phyloP scores from a whole-genome alignment of 2,329 filamentous ascomycete species.

The Elsinoe australis region DNA sequence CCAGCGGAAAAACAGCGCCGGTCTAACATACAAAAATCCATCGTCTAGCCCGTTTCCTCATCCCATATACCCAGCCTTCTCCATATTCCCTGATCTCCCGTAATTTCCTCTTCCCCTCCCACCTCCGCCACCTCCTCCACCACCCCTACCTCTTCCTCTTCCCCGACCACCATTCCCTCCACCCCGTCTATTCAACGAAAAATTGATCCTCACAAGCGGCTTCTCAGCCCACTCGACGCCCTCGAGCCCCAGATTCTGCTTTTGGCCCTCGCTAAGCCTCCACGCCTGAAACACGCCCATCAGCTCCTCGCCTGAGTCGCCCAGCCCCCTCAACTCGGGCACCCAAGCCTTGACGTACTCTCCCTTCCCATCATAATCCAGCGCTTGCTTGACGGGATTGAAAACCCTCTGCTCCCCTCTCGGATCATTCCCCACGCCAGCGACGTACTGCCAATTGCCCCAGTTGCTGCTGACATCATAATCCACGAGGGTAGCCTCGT shows the following conservation, averaged over 20 bases:
- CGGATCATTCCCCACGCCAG: slow-evolving; percentile 73
- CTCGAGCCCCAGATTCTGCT: slow-evolving; percentile 49
- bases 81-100: slow-evolving; percentile 18
- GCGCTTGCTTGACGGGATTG: slow-evolving; percentile 73
- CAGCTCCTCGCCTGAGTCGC: slow-evolving; percentile 29
- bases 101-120: slow-evolving; percentile 21
- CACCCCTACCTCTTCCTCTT: slow-evolving; percentile 30
- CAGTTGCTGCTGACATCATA: slow-evolving; percentile 72
- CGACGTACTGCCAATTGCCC: slow-evolving; percentile 65
- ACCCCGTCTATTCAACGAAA: slow-evolving; percentile 44
- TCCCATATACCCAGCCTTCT: slow-evolving; percentile 15
- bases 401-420: slow-evolving; percentile 64
- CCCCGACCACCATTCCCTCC: slow-evolving; percentile 28
- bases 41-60: slow-evolving; percentile 8
- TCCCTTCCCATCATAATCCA: slow-evolving; percentile 66
- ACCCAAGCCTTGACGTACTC: slow-evolving; percentile 68
- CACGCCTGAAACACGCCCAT: slow-evolving; percentile 63
- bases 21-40: neutral
- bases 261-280: slow-evolving; percentile 53
- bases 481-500: slow-evolving; percentile 65
- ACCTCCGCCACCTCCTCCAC: slow-evolving; percentile 25
- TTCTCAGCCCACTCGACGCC: slow-evolving; percentile 58
- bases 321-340: slow-evolving; percentile 48
- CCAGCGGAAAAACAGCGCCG: neutral
- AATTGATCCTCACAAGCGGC: slow-evolving; percentile 59